Conservation (phyloP, 2,329 filamentous ascomycete genomes). For the Ophiognomonia clavigignenti-juglandacearum region DNA sequence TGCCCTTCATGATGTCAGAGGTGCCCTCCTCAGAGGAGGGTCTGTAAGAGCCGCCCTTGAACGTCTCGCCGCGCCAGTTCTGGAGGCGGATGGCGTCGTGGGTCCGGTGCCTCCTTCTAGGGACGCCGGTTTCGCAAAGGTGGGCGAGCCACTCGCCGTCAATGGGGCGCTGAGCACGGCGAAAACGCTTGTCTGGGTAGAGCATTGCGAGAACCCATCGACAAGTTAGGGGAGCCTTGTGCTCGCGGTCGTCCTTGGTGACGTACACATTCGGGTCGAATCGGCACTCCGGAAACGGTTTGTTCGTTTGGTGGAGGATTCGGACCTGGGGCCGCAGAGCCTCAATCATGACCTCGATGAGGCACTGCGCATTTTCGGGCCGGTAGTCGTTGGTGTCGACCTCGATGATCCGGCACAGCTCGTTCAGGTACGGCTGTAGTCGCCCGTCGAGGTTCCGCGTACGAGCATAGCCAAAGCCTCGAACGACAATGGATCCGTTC, state of each 20-base stretch:
- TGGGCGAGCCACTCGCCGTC: conserved; percentile 32
- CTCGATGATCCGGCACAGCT: conserved; percentile 39
- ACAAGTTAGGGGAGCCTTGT: conserved; percentile 40
- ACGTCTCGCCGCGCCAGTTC: conserved; percentile 31
- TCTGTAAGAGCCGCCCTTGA: conserved; percentile 33
- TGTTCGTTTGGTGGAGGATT: conserved; percentile 51
- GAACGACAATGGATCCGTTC: conserved; percentile 32
- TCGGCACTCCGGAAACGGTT: conserved; percentile 35
- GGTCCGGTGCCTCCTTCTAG: conserved; percentile 20
- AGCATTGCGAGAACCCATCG: conserved; percentile 42
- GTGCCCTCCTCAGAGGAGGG: conserved; percentile 24
- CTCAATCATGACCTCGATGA: conserved; percentile 35
- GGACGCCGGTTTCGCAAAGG: conserved; percentile 21
- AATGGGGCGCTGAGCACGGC: conserved; percentile 18
- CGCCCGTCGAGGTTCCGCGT: conserved; percentile 30
- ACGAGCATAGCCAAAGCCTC: conserved; percentile 34
- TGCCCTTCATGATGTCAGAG: background rate
- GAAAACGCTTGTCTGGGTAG: conserved; percentile 24
- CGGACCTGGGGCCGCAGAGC: conserved; percentile 34
- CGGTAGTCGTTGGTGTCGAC: conserved; percentile 31
- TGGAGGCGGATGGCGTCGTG: conserved; percentile 26
- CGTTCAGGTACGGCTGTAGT: conserved; percentile 35
- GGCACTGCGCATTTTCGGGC: conserved; percentile 28
- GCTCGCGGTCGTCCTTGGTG: conserved; percentile 19
- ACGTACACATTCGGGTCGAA: conserved; percentile 20